Evolutionary conservation across 768 basidiomycete species (phyloP), one percentile per base, ranked within the genome.

Genomic region (Kwoniella sp.): DNA sequence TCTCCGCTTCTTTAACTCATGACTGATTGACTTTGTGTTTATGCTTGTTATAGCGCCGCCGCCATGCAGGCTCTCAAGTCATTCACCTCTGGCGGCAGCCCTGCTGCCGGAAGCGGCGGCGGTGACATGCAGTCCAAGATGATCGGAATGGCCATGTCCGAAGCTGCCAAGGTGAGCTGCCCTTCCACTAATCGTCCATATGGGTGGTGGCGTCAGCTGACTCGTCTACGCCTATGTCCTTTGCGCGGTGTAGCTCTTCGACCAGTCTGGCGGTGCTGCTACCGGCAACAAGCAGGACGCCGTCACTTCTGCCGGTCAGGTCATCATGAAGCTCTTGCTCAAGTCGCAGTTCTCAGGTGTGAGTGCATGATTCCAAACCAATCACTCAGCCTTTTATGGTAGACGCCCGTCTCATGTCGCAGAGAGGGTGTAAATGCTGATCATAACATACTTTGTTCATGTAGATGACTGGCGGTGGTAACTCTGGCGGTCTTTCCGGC

Each of bases 131-230:
- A 79, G 76, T 86, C 86, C 40, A 76, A 77, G 69, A 66, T 75
- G 55, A 87, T 95, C 80, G 88, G 89, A 72, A 79, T 91, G 79
- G 92, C 92, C 3, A 91, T 95, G 90, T 85, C 86, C 0, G 88
- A 94, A 65, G 82, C 79, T 63, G 75, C 74, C 55, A 80, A 77
- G 69, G 75, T 77, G 26, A 44, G 68, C 24, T 29, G 5, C 33
- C 13, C 13, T 13, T 6, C 13, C 5, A 13, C 17, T 4, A 33
- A 24, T 24, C 19, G 46, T 30, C 17, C 44, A 19, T 24, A 44
- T 44, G 33, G 6, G n/a, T 33, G 33, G 33, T 5, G 5, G 13
- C 33, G 15, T 36, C 58, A 13, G 15, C 40, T 29, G 33, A 13
- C n/a, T 21, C 33, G 7, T 33, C 7, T 33, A 5, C 33, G 5